Conservation (phyloP, 768 basidiomycete species). For the Lenzites betulinus region DNA sequence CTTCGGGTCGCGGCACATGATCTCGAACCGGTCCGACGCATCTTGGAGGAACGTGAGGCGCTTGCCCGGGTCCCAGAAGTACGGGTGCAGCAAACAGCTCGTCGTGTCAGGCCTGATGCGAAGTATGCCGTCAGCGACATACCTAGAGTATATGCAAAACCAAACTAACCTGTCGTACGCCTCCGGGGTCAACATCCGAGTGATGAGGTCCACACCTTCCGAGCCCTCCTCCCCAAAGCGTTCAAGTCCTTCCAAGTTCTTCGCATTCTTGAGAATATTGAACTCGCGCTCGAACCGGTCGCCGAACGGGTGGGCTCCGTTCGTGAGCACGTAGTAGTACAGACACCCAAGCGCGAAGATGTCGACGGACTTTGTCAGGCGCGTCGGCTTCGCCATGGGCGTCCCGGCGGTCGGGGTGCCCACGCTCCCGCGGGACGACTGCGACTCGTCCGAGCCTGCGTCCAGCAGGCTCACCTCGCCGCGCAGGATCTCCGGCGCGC, state of each 20-base stretch:
- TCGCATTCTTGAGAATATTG: slow-evolving; percentile 86
- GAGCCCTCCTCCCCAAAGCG: slow-evolving; percentile 89
- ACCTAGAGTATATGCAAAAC: background rate
- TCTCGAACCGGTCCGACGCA: slow-evolving; percentile 96
- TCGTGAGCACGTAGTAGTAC: slow-evolving; percentile 90
- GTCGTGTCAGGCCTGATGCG: slow-evolving; percentile 78
- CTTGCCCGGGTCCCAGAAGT: slow-evolving; percentile 92
- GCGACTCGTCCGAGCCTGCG: slow-evolving; percentile 58
- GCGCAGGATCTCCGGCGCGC: slow-evolving; percentile 93
- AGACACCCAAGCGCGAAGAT: slow-evolving; percentile 96
- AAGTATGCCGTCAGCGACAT: background rate
- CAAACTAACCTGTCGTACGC: slow-evolving; percentile 67
- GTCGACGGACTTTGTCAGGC: slow-evolving; percentile 94
- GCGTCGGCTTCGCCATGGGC: slow-evolving; percentile 50
- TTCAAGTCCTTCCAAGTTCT: slow-evolving; percentile 69
- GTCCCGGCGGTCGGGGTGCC: slow-evolving; percentile 45
- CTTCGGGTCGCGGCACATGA: slow-evolving; percentile 92
- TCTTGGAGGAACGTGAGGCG: slow-evolving; percentile 95
- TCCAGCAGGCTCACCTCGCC: slow-evolving; percentile 95
- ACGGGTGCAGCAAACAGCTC: slow-evolving; percentile 88
- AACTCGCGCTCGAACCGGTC: slow-evolving; percentile 91
- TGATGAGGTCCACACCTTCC: slow-evolving; percentile 86
- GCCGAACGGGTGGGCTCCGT: slow-evolving; percentile 92
- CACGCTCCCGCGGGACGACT: slow-evolving; percentile 66
- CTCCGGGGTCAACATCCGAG: slow-evolving; percentile 75